These are phyloP conservation scores for Astrephomene gubernaculifera DNA, from an alignment of 139 green algal genomes.

Conservation along the genomic window DNA sequence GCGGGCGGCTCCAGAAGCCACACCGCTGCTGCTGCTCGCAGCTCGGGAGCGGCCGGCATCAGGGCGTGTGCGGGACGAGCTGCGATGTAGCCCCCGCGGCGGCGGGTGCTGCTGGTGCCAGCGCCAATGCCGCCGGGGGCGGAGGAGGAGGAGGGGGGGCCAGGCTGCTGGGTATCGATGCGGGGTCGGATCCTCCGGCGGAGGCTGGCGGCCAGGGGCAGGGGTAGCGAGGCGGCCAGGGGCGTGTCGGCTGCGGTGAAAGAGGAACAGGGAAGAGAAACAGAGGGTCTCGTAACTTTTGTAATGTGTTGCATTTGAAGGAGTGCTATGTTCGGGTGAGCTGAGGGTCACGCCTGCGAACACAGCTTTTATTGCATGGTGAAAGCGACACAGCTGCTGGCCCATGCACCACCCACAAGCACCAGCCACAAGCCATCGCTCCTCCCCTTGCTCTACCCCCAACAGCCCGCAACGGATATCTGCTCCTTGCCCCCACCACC, in stretches of 20 bases:
- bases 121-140: neutral
- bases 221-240: neutral
- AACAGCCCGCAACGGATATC: neutral
- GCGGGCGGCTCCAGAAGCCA: conserved; percentile 25
- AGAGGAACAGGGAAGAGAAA: neutral
- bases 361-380: too few species aligned
- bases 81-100: too few species aligned
- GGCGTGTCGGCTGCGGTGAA: neutral
- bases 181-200: too few species aligned
- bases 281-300: too few species aligned
- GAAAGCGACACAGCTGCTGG: too few species aligned
- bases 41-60: neutral
- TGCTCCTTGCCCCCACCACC: neutral
- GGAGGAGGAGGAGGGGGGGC: too few species aligned
- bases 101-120: neutral
- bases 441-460: neutral
- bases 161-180: too few species aligned
- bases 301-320: too few species aligned
- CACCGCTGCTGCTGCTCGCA: neutral
- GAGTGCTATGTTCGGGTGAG: too few species aligned
- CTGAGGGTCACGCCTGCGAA: too few species aligned
- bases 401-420: neutral
- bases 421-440: neutral
- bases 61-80: neutral
- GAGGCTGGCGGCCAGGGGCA: neutral